Evolutionary conservation across 2,329 filamentous ascomycete genomes (phyloP), one percentile per base, ranked within the genome.

Genomic region (Sarocladium strictum): DNA sequence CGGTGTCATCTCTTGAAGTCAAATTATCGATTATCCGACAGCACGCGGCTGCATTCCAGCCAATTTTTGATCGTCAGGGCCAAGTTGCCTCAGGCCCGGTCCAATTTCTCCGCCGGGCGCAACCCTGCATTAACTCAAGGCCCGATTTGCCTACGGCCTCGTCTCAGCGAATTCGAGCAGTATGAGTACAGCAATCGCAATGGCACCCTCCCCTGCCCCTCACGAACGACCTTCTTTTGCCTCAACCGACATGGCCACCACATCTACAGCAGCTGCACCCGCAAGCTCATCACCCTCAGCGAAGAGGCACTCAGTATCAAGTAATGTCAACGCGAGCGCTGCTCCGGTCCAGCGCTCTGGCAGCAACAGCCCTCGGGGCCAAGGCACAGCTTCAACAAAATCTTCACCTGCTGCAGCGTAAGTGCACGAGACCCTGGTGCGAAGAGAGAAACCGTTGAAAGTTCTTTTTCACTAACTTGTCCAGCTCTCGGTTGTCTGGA

Each of bases 121-220:
- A 40, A 41, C 14, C 35, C 43, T 38, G 21, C 11, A 33, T 27
- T 32, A 9, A 10, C n/a, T 50, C 38, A 53, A 53, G 26, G 54
- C 53, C 38, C 33, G 35, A 51, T 26, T 41, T 33, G 55, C 57
- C 29, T 51, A 29, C 27, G 47, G 35, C 17, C 27, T 4, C 33
- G 29, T 21, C 26, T 14, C 47, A 21, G 19, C 23, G 12, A 51
- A 35, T 6, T 3, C 7, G 12, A 23, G 9, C 68, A 84, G 63
- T 68, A 86, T 86, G 83, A 86, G 82, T 75, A 77, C 83, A 68
- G 82, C 81, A 70, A 79, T 86, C 67, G 81, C 83, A 64, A 85
- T 86, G 83, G 83, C 80, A 66, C 82, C 83, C 61, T 85, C 83
- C 67, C 83, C 83, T 65, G 83, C 82, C 71, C 83, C 82, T 61